Base-by-base conservation (phyloP, 148 eudicot genomes). In the Fagopyrum esculentum region DNA sequence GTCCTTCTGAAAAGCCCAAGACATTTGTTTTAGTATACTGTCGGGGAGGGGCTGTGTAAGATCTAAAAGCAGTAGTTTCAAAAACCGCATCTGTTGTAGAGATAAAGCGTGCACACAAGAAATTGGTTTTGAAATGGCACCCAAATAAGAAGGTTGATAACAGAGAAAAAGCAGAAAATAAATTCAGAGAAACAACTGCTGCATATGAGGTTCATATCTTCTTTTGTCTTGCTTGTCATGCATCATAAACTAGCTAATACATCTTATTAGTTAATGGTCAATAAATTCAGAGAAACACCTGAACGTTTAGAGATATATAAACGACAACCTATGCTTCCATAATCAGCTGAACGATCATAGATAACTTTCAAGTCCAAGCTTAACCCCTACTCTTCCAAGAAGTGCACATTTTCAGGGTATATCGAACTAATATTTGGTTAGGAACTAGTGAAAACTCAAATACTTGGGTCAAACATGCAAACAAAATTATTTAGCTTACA, bases 71-170 rank as follows among this genome's bases (percentile, higher is more conserved):
- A 78, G 98, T 95, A 55, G 94, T 90, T 78, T 86, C 97, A 45
- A 94, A 89, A 73, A 85, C 88, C 19, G 88, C 97, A 51, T 79
- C 93, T 15, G 68, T 85, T 68, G 85, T 93, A 12, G 96, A 94
- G 76, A 94, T 94, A 44, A 91, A 91, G 74, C 80, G 82, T 75
- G 97, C 98, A 13, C 91, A 94, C 80, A 91, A 91, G 84, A 94
- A 83, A 77, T 86, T 91, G 59, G 98, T 97, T 82, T 90, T 94
- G 86, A 87, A 90, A 77, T 94, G 98, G 97, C 98, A 94, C 71
- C 98, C 98, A 15, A 97, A 94, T 84, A 94, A 94, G 84, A 91
- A 94, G 78, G 84, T 83, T 30, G 98, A 87, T 60, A 94, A 94
- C 61, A 86, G 96, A 84, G 98, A 90, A 75, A 97, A 91, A 85